These are phyloP conservation scores for Solanum bulbocastanum DNA, from an alignment of 257 asterid genomes.

Conservation along the genomic window DNA sequence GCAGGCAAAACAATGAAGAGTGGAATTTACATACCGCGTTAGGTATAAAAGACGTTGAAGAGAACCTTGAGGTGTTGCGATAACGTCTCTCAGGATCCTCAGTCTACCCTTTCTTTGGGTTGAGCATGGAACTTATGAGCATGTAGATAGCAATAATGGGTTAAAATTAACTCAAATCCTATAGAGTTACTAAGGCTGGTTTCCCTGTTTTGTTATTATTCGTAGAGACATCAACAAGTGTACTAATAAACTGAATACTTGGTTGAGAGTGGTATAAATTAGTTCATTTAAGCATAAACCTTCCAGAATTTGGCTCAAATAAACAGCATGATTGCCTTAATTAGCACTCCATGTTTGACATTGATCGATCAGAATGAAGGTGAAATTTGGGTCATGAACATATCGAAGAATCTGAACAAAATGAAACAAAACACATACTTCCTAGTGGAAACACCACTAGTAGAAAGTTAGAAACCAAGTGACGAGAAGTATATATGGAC, in stretches of 20 bases:
- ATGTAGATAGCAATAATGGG: constrained; percentile 1
- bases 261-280: not conserved
- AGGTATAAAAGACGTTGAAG: not conserved
- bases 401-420: not conserved
- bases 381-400: not conserved
- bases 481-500: not conserved
- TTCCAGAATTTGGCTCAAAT: not conserved
- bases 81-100: not conserved
- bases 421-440: not conserved
- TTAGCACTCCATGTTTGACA: not conserved
- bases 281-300: not conserved
- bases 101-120: not conserved
- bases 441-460: not conserved
- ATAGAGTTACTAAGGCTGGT: not conserved
- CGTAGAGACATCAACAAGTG: not conserved
- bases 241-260: not conserved
- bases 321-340: not conserved
- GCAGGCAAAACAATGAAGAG: constrained; percentile 10
- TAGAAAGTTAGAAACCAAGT: not conserved
- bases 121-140: not conserved
- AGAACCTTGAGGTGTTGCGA: not conserved
- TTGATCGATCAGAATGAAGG: not conserved
- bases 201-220: not conserved
- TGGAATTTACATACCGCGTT: not conserved
- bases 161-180: not conserved